phyloP scores from a whole-genome alignment of 2,329 filamentous ascomycete genomes.

The Lasiodiplodia sp. region DNA sequence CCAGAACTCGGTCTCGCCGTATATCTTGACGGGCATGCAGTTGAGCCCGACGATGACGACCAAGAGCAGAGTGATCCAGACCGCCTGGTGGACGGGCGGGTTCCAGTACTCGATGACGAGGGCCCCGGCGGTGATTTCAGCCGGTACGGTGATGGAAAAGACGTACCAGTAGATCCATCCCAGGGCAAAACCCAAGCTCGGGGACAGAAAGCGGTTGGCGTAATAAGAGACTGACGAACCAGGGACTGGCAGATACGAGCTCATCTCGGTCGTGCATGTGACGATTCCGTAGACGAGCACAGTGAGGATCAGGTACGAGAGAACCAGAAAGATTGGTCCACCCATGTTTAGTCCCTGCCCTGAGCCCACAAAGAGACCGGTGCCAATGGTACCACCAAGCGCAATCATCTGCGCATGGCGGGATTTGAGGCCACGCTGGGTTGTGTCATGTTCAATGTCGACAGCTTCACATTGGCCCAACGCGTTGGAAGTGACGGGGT shows the following conservation, averaged over 20 bases:
- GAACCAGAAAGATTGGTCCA: slow-evolving; percentile 53
- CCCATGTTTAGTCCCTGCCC: slow-evolving; percentile 47
- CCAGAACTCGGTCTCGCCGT: slow-evolving; percentile 56
- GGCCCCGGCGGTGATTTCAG: slow-evolving; percentile 47
- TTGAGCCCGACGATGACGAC: slow-evolving; percentile 53
- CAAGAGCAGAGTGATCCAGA: slow-evolving; percentile 48
- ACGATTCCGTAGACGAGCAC: slow-evolving; percentile 58
- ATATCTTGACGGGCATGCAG: slow-evolving; percentile 60
- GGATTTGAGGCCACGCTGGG: slow-evolving; percentile 31
- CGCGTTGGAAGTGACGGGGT: no score
- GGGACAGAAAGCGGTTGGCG: slow-evolving; percentile 55
- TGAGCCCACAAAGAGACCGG: slow-evolving; percentile 50
- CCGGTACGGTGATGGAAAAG: slow-evolving; percentile 47
- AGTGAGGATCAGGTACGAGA: slow-evolving; percentile 54
- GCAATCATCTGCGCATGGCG: slow-evolving; percentile 38
- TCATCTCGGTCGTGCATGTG: slow-evolving; percentile 60
- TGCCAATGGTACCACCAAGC: slow-evolving; percentile 35
- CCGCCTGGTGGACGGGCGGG: slow-evolving; percentile 49
- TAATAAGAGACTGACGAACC: slow-evolving; percentile 61
- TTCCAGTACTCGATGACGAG: slow-evolving; percentile 51
- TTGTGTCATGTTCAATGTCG: no score
- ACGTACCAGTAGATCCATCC: slow-evolving; percentile 50
- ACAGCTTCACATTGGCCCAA: no score
- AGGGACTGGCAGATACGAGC: slow-evolving; percentile 66
- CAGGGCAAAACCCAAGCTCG: slow-evolving; percentile 54